Percentiles rank a stretch among this genome's conserved stretches.
Conservation (phyloP, 2,329 filamentous ascomycete genomes). For the Ceratocystis albifundus region DNA sequence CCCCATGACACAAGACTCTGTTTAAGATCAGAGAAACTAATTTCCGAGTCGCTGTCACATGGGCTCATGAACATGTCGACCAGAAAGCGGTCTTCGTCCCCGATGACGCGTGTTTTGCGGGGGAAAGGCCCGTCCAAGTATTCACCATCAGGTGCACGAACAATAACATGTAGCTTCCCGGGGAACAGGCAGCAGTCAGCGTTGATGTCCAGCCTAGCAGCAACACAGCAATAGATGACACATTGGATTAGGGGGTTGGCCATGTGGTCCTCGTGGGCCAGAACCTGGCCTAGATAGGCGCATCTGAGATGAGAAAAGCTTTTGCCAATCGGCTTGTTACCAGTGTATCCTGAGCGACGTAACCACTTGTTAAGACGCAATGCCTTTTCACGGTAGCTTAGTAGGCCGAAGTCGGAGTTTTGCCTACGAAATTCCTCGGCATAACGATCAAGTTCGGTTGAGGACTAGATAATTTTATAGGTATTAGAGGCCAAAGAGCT, state of each 20-base stretch:
- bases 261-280: constrained; percentile 60
- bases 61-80: constrained; percentile 69
- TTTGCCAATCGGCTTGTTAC: constrained; percentile 39
- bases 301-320: constrained; percentile 18
- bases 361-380: constrained; percentile 58
- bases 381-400: constrained; percentile 57
- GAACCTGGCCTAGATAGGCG: constrained; percentile 55
- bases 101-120: neutral
- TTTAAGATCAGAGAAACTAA: constrained; percentile 48
- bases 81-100: constrained; percentile 27
- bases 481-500: neutral
- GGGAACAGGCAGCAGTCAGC: constrained; percentile 73
- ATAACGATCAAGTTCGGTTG: constrained; percentile 52
- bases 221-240: constrained; percentile 74
- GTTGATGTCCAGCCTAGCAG: constrained; percentile 59
- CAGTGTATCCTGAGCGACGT: constrained; percentile 54
- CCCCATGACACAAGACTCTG: constrained; percentile 43
- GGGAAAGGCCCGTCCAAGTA: constrained; percentile 43
- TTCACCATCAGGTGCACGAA: constrained; percentile 49
- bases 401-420: constrained; percentile 41
- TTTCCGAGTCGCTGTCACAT: constrained; percentile 58
- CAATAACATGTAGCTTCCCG: constrained; percentile 71
- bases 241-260: constrained; percentile 79
- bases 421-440: constrained; percentile 44
- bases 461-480: constrained; percentile 38